Evolutionary conservation across 2,329 filamentous ascomycete genomes (phyloP).

Genomic region (Phialophora expanda): DNA sequence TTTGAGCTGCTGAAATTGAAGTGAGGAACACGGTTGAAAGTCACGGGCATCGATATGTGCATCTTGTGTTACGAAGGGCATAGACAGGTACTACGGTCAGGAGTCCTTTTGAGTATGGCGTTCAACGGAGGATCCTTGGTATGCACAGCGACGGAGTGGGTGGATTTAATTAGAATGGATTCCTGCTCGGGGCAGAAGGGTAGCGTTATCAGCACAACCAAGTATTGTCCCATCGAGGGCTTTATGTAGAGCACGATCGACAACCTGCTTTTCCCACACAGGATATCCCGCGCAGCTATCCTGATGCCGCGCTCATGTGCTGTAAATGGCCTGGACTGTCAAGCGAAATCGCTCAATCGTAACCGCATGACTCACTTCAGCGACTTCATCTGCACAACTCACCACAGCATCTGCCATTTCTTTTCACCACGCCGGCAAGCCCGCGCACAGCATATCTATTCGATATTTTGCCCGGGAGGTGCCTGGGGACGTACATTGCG

Average conservation of each 20-base stretch:
- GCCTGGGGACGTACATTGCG: not conserved
- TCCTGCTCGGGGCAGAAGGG: not conserved
- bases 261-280: not conserved
- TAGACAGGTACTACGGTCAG: not conserved
- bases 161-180: conserved; percentile 8
- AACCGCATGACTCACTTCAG: conserved; percentile 1
- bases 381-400: not conserved
- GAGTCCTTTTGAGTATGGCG: not conserved
- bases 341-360: not conserved
- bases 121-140: not conserved
- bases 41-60: not conserved
- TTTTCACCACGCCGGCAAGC: not conserved
- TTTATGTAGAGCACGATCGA: not conserved
- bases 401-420: not conserved
- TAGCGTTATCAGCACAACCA: not conserved
- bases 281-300: not conserved
- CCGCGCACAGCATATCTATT: not conserved
- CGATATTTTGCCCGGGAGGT: not conserved
- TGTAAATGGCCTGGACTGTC: not conserved
- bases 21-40: not conserved
- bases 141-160: conserved; percentile 27
- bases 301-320: not conserved
- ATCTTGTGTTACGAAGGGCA: not conserved
- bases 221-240: not conserved
- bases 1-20: conserved; percentile 78